Base-by-base conservation (phyloP, 179 eudicot genomes). In the Drosera spatulata region DNA sequence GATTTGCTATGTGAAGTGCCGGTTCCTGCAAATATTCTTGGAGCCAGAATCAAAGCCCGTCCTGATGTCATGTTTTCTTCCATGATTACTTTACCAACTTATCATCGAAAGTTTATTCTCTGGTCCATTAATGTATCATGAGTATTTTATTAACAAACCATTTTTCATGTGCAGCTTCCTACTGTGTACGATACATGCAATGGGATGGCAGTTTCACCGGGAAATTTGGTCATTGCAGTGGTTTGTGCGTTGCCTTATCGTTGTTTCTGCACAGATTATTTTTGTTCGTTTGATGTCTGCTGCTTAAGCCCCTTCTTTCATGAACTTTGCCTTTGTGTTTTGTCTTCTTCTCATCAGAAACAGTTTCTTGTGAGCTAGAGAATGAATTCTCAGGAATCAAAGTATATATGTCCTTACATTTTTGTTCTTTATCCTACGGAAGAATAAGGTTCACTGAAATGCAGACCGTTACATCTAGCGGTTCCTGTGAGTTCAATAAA, bases 121-220 rank as follows among this genome's bases (percentile, higher is more conserved):
- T 47, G 55, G 40, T 22, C 45, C 52, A 9, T 43, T 42, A 39
- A 61, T 13, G 11, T 46, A 2, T 46, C 2, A 7, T 46, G 8
- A 8, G 5, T 10, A 33, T 40, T 9, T 7, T 10, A 55, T 33
- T 37, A 42, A 50, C 39, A 38, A 13, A 55, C 22, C 39, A 51
- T 61, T n/a, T 59, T 47, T 53, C 45, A 14, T 22, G 58, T 73
- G 59, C 90, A 93, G 96, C 81, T 84, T 63, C 91, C 95, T 57
- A 66, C 76, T 62, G 85, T 64, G 14, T 86, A 76, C 41, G 88
- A 86, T 71, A 75, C 86, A 48, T 86, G 88, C 84, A 86, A 79
- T 68, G 97, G 95, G 55, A 59, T 93, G 54, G 88, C 97, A 67
- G 69, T 79, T 50, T 93, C 99, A 58, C 97, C 99, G 55, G 97